Percentiles rank a stretch among this genome's conserved stretches.
Evolutionary conservation across 495 filamentous ascomycete species (phyloP).

Genomic region (Aspergillus funiculosus): DNA sequence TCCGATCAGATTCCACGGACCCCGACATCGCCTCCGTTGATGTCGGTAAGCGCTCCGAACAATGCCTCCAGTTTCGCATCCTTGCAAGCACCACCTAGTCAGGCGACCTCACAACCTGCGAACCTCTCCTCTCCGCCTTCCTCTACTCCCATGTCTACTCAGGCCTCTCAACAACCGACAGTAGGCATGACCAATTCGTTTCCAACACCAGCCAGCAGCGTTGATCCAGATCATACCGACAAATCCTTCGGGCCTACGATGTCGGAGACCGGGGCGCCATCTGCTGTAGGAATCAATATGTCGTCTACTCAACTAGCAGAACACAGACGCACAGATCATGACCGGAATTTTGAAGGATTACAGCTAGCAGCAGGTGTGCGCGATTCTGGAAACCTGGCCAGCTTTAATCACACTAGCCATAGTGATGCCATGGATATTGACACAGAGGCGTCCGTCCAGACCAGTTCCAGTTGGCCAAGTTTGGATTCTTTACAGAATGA

Average conservation of each 20-base stretch:
- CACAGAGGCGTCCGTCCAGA: conserved; percentile 17
- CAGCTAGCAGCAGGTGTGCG: conserved; percentile 18
- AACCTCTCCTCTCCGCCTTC: conserved; percentile 41
- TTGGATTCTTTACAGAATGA: conserved; percentile 44
- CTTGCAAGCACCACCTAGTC: conserved; percentile 42
- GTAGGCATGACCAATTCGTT: conserved; percentile 42
- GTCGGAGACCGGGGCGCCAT: conserved; percentile 18
- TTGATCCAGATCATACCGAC: conserved; percentile 30
- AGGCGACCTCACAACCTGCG: conserved; percentile 38
- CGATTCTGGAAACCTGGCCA: conserved; percentile 24
- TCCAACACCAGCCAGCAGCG: conserved; percentile 44
- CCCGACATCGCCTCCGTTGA: conserved; percentile 48
- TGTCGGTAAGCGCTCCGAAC: conserved; percentile 47
- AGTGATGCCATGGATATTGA: conserved; percentile 40
- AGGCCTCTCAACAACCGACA: conserved; percentile 40
- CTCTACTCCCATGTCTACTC: conserved; percentile 44
- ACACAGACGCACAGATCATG: conserved; percentile 37
- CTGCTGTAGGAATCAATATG: conserved; percentile 16
- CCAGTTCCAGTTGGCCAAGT: conserved; percentile 23
- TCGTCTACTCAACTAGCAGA: conserved; percentile 22
- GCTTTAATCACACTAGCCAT: conserved; percentile 11
- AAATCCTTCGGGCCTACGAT: conserved; percentile 26
- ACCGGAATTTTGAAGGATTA: conserved; percentile 23
- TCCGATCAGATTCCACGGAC: conserved; percentile 41
- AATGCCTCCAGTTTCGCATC: conserved; percentile 44